phyloP scores from a whole-genome alignment of 148 eudicot genomes.

The Vaccinium corymbosum region DNA sequence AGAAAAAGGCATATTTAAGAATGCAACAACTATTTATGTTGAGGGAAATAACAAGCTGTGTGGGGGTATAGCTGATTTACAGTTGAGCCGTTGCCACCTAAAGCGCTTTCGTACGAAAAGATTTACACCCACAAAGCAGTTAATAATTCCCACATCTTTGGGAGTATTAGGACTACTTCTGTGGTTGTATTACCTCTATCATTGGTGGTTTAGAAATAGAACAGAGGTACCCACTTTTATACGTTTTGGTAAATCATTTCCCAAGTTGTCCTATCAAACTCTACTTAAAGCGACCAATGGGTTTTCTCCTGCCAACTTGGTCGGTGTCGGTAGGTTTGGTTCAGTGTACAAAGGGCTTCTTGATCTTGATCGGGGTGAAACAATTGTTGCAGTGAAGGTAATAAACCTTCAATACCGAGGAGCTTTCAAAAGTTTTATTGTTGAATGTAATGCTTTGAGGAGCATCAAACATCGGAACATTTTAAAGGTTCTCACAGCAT shows the following conservation, averaged over 20 bases:
- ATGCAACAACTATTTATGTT: too few relatives aligned
- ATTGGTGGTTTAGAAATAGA: background rate
- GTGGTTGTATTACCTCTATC: background rate
- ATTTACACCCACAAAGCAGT: background rate
- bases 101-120: background rate
- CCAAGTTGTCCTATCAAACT: conserved; percentile 4
- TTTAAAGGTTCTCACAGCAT: too few relatives aligned
- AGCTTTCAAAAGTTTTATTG: too few relatives aligned
- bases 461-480: too few relatives aligned
- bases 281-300: background rate
- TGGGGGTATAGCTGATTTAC: conserved; percentile 29
- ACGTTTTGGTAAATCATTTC: background rate
- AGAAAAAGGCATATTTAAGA: too few relatives aligned
- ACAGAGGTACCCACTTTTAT: background rate
- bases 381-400: conserved; percentile 4
- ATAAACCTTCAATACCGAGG: too few relatives aligned
- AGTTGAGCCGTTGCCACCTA: conserved; percentile 20
- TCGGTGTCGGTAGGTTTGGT: background rate
- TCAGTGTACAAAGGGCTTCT: background rate
- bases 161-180: background rate
- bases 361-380: background rate
- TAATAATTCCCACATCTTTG: background rate
- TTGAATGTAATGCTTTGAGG: too few relatives aligned
- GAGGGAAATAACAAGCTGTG: conserved; percentile 14
- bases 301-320: too few relatives aligned